Evolutionary conservation across 139 green algal species (phyloP).

Genomic region (Coccomyxa sp.): DNA sequence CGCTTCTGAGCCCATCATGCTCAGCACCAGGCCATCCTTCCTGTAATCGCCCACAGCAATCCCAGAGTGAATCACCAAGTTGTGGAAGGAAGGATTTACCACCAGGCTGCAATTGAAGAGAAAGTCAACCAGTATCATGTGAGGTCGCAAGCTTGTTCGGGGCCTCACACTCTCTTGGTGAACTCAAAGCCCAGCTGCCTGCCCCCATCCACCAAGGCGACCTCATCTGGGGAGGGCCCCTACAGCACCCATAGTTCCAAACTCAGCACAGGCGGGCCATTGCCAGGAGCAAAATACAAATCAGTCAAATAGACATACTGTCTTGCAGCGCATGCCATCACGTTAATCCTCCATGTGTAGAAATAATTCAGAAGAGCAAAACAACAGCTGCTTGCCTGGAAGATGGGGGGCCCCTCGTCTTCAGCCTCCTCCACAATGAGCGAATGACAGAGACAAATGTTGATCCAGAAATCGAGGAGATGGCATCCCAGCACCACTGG

Average conservation of each 20-base stretch:
- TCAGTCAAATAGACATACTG: background rate
- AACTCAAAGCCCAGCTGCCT: conserved; percentile 64
- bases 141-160: background rate
- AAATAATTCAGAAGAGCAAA: background rate
- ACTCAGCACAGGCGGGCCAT: background rate
- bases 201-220: conserved; percentile 60
- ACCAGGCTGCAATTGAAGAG: too few relatives aligned
- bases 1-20: conserved; percentile 17
- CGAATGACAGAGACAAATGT: conserved; percentile 46
- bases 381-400: conserved; percentile 14
- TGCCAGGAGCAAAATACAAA: background rate
- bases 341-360: background rate
- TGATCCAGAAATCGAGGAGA: conserved; percentile 45
- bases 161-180: conserved; percentile 9
- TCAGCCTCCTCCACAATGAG: conserved; percentile 44
- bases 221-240: conserved; percentile 61
- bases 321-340: background rate
- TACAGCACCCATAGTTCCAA: conserved; percentile 1
- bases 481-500: conserved; percentile 18
- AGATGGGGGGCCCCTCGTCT: conserved; percentile 13
- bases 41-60: background rate
- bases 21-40: conserved; percentile 21
- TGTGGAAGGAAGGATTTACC: too few relatives aligned
- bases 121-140: background rate
- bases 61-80: too few relatives aligned